These are phyloP conservation scores for Aechmea fasciata DNA, from an alignment of 176 grass and related monocot genomes.

Conservation along the genomic window DNA sequence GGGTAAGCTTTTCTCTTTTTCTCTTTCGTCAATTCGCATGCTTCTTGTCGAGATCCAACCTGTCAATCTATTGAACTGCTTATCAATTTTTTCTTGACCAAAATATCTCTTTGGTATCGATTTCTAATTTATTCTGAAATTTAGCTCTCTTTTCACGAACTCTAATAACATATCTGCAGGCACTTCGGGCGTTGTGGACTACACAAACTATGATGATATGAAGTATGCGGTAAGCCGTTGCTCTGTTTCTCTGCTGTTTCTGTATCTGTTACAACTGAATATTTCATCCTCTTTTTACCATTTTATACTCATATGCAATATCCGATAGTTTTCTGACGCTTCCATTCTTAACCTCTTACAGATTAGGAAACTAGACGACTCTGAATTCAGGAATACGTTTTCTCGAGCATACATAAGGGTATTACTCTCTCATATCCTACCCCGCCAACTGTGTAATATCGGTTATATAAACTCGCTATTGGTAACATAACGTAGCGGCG, in stretches of 20 bases:
- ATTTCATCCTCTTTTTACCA: not conserved
- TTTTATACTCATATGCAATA: not conserved
- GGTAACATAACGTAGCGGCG: no score
- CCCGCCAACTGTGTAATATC: not conserved
- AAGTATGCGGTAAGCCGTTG: conserved; percentile 79
- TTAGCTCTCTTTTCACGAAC: not conserved
- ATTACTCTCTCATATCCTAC: conserved; percentile 11
- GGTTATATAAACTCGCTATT: no score
- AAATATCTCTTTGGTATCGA: not conserved
- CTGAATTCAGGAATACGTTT: conserved; percentile 95
- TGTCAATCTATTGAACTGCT: not conserved
- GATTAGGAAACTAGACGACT: conserved; percentile 93
- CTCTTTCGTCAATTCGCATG: not conserved
- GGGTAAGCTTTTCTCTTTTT: conserved; percentile 38
- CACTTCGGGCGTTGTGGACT: conserved; percentile 81
- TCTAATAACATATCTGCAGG: conserved; percentile 37
- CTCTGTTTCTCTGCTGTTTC: not conserved
- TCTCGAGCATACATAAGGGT: conserved; percentile 84
- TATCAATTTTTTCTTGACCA: no score
- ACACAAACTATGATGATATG: conserved; percentile 97
- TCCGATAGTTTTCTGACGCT: not conserved
- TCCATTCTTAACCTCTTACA: conserved; percentile 10
- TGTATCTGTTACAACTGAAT: not conserved
- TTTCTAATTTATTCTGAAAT: not conserved
- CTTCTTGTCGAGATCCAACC: not conserved